phyloP scores from a whole-genome alignment of 805 yeast genomes.

The Myxozyma kluyveri region DNA sequence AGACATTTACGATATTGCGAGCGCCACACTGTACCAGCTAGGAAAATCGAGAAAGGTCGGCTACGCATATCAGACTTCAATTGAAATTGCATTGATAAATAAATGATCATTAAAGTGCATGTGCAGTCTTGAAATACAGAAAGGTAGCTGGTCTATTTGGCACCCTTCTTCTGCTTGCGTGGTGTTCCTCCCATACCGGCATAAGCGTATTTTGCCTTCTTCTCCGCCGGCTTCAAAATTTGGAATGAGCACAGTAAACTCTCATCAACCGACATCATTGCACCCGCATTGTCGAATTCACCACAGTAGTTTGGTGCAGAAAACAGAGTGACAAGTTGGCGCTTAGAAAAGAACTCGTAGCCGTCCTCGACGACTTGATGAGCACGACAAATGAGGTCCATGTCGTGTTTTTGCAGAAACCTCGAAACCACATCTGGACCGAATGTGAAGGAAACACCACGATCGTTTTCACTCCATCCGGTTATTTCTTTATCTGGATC shows the following conservation, averaged over 20 bases:
- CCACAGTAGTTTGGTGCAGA: conserved; percentile 96
- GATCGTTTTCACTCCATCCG: conserved; percentile 98
- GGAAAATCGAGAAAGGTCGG: too few species aligned
- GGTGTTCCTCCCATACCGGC: conserved; percentile 35
- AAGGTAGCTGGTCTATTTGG: too few species aligned
- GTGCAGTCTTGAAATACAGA: background rate
- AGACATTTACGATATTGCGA: too few species aligned
- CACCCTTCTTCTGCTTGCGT: conserved; percentile 26
- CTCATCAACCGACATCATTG: conserved; percentile 99
- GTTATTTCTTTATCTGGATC: conserved; percentile 98
- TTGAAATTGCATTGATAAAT: too few species aligned
- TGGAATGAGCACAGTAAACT: conserved; percentile 85
- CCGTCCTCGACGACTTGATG: conserved; percentile 99
- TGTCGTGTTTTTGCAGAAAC: conserved; percentile 93
- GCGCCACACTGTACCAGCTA: too few species aligned
- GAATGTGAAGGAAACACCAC: conserved; percentile 98
- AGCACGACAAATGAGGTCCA: conserved; percentile 97
- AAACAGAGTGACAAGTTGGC: conserved; percentile 92
- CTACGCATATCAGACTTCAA: too few species aligned
- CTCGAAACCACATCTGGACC: conserved; percentile 99
- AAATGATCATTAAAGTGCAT: background rate
- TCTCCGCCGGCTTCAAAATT: conserved; percentile 96
- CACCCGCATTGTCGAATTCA: conserved; percentile 98
- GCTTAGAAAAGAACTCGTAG: conserved; percentile 91
- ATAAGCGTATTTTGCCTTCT: conserved; percentile 67